These are phyloP conservation scores for Fusarium lyarnte DNA, from an alignment of 2,329 filamentous ascomycete species.

Conservation along the genomic window DNA sequence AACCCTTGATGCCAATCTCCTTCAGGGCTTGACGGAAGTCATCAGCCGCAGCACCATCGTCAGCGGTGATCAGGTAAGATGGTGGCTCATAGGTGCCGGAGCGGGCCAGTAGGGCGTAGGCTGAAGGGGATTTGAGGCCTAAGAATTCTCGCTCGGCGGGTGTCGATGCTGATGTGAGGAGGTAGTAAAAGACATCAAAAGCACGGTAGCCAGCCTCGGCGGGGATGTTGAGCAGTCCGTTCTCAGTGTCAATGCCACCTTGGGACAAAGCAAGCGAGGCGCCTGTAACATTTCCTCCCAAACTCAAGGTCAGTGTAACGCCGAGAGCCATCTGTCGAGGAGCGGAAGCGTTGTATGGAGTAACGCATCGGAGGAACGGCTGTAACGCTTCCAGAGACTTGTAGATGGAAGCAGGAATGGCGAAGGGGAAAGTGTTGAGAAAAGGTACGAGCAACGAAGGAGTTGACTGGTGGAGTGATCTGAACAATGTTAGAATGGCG, in stretches of 20 bases:
- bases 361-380: slow-evolving; percentile 88
- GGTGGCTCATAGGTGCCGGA: slow-evolving; percentile 89
- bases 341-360: slow-evolving; percentile 87
- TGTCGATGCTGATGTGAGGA: slow-evolving; percentile 90
- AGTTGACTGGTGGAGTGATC: slow-evolving; percentile 87
- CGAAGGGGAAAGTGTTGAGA: slow-evolving; percentile 80
- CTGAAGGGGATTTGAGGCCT: slow-evolving; percentile 77
- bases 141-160: slow-evolving; percentile 90
- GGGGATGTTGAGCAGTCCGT: slow-evolving; percentile 83
- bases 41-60: slow-evolving; percentile 91
- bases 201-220: slow-evolving; percentile 84
- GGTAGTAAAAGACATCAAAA: slow-evolving; percentile 98
- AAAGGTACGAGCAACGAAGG: slow-evolving; percentile 87
- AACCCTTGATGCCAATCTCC: slow-evolving; percentile 92
- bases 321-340: slow-evolving; percentile 83
- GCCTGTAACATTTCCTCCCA: slow-evolving; percentile 80
- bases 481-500: slow-evolving; percentile 50
- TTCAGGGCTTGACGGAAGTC: slow-evolving; percentile 90
- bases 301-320: slow-evolving; percentile 81
- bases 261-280: slow-evolving; percentile 83
- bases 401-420: slow-evolving; percentile 78
- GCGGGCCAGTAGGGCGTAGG: slow-evolving; percentile 80
- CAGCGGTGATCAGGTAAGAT: slow-evolving; percentile 88
- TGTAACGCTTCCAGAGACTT: slow-evolving; percentile 82
- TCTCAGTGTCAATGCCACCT: slow-evolving; percentile 84